Conservation (phyloP, 73 alveolate genomes). For the Paraurostyla sp. region DNA sequence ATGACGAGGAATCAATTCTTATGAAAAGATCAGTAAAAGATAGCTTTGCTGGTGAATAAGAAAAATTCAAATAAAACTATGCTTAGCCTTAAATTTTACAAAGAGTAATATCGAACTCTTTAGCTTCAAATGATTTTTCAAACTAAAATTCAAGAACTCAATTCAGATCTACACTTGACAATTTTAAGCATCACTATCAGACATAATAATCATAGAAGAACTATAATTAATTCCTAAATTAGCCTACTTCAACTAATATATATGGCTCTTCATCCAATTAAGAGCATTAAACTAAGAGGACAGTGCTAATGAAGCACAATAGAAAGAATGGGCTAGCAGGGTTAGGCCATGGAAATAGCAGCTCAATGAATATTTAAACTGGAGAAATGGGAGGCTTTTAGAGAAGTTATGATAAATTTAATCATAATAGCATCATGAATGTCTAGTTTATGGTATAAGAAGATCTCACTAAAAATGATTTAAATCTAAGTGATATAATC, state of each 20-base stretch:
- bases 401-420: not conserved
- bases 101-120: not conserved
- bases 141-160: conserved; percentile 5
- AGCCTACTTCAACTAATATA: not conserved
- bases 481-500: not conserved
- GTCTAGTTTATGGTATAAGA: not conserved
- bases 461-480: not conserved
- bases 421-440: not conserved
- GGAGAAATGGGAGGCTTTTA: conserved; percentile 12
- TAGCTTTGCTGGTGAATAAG: not conserved
- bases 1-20: not conserved
- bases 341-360: not conserved
- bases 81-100: not conserved
- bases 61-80: not conserved
- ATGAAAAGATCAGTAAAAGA: not conserved
- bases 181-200: too few species aligned
- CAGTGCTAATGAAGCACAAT: conserved; percentile 28
- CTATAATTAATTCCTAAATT: too few species aligned
- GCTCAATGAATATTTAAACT: conserved; percentile 29
- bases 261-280: not conserved
- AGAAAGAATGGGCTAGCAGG: not conserved
- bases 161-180: not conserved
- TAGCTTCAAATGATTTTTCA: not conserved
- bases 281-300: conserved; percentile 20
- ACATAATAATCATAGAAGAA: too few species aligned